Evolutionary conservation across 1,284 basidiomycete genomes (phyloP).

Genomic region (Boletus semigastroideus): DNA sequence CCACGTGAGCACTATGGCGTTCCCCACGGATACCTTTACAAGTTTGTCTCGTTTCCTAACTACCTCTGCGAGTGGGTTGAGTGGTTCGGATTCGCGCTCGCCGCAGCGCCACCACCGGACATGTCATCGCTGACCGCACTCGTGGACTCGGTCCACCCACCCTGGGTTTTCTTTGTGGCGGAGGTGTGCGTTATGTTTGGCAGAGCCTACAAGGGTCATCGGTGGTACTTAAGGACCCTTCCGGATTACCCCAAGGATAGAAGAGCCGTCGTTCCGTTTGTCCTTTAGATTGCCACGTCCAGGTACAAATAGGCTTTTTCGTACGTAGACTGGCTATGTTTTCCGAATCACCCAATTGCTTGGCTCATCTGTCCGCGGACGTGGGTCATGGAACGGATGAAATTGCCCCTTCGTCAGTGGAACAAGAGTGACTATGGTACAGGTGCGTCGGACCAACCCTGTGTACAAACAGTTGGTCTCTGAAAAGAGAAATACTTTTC

Average conservation of each 20-base stretch:
- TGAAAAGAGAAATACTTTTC: too few relatives aligned
- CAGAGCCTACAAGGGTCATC: slow-evolving; percentile 75
- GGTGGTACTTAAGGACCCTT: slow-evolving; percentile 79
- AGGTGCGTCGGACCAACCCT: too few relatives aligned
- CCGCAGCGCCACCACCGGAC: slow-evolving; percentile 47
- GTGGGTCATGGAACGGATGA: too few relatives aligned
- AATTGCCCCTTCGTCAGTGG: too few relatives aligned
- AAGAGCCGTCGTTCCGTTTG: slow-evolving; percentile 62
- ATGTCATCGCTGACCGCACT: slow-evolving; percentile 34
- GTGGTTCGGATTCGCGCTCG: slow-evolving; percentile 79
- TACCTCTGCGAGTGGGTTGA: slow-evolving; percentile 92
- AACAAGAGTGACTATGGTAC: too few relatives aligned
- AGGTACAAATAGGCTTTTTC: neutral
- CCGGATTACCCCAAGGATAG: slow-evolving; percentile 65
- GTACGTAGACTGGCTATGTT: neutral
- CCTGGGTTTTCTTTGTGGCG: slow-evolving; percentile 73
- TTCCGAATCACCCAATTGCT: too few relatives aligned
- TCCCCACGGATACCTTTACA: slow-evolving; percentile 79
- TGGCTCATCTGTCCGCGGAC: too few relatives aligned
- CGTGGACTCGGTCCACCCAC: slow-evolving; percentile 52
- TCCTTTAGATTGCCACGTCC: slow-evolving; percentile 42
- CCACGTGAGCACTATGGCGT: slow-evolving; percentile 69
- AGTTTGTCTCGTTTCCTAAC: slow-evolving; percentile 86
- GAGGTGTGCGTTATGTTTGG: slow-evolving; percentile 78
- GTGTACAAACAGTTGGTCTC: too few relatives aligned